phyloP scores from a whole-genome alignment of 169 alveolate genomes.

The Blepharisma undulans region DNA sequence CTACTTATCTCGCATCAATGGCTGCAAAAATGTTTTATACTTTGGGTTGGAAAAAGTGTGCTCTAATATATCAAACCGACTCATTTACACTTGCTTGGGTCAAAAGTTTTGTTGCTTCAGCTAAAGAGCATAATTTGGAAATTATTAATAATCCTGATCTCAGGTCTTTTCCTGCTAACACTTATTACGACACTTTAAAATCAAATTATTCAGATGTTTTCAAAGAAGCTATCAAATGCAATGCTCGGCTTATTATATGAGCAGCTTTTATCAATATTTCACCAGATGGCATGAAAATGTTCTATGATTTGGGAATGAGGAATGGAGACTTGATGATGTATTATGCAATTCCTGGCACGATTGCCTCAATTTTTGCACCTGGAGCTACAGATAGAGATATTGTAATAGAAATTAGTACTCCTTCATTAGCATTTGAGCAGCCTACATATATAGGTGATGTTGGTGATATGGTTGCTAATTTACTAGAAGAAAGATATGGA shows the following conservation, averaged over 20 bases:
- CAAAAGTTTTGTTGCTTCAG: background rate
- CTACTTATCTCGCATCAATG: background rate
- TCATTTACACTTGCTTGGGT: background rate
- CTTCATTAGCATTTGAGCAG: background rate
- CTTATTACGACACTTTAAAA: background rate
- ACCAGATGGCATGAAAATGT: background rate
- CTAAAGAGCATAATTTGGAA: background rate
- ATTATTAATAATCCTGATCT: background rate
- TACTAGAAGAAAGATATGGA: background rate
- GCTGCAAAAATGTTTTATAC: background rate
- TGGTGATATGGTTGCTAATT: background rate
- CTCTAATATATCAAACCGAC: background rate
- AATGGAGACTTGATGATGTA: background rate
- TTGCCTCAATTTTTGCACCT: background rate
- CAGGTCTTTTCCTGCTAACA: background rate
- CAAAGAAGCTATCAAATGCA: background rate
- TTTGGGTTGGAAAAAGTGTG: background rate
- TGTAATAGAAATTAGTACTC: background rate
- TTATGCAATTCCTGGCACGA: background rate
- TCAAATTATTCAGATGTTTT: background rate
- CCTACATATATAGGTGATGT: background rate
- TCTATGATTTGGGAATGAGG: slow-evolving; percentile 1
- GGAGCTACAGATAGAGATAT: background rate
- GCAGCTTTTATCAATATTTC: no score
- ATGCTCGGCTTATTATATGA: background rate